Evolutionary conservation across 345 rosid species (phyloP).

Genomic region (Bruguiera parviflora): DNA sequence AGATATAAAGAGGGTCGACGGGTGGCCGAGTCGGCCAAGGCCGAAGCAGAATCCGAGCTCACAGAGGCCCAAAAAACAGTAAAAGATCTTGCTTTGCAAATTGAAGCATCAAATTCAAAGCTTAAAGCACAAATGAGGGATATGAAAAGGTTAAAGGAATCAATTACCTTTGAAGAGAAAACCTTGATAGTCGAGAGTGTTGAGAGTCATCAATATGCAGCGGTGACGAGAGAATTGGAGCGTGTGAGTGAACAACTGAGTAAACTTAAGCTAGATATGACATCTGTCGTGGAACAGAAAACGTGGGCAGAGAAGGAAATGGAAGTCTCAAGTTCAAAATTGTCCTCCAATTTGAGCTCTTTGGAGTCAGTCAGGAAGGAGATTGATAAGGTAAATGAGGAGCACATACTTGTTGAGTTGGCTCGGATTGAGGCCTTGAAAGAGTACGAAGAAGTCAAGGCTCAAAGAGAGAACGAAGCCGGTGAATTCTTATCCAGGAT

Average conservation of each 20-base stretch:
- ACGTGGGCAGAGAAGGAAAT: slow-evolving; percentile 44
- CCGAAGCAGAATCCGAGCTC: slow-evolving; percentile 56
- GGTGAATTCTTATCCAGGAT: slow-evolving; percentile 29
- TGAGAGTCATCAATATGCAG: slow-evolving; percentile 27
- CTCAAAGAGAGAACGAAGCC: slow-evolving; percentile 41
- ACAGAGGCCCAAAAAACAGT: slow-evolving; percentile 32
- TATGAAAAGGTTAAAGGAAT: slow-evolving; percentile 26
- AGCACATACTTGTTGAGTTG: slow-evolving; percentile 69
- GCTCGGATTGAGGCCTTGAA: slow-evolving; percentile 78
- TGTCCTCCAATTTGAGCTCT: slow-evolving; percentile 28
- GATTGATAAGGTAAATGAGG: slow-evolving; percentile 70
- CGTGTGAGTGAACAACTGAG: slow-evolving; percentile 59
- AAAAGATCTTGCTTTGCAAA: slow-evolving; percentile 40
- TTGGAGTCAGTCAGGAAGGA: slow-evolving; percentile 52
- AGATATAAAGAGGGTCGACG: slow-evolving; percentile 48
- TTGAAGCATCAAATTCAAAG: slow-evolving; percentile 43
- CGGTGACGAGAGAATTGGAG: slow-evolving; percentile 53
- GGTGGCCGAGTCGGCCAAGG: slow-evolving; percentile 42
- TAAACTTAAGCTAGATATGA: slow-evolving; percentile 71
- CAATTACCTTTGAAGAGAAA: slow-evolving; percentile 18
- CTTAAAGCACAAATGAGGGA: slow-evolving; percentile 27
- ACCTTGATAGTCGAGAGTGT: slow-evolving; percentile 13
- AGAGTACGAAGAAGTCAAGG: slow-evolving; percentile 51
- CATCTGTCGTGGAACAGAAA: slow-evolving; percentile 54
- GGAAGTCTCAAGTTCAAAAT: slow-evolving; percentile 27